A percentile compares a stretch with the other conserved stretches of the same genome.
Conservation (phyloP, 768 basidiomycete genomes). For the Suillus hirtellus region DNA sequence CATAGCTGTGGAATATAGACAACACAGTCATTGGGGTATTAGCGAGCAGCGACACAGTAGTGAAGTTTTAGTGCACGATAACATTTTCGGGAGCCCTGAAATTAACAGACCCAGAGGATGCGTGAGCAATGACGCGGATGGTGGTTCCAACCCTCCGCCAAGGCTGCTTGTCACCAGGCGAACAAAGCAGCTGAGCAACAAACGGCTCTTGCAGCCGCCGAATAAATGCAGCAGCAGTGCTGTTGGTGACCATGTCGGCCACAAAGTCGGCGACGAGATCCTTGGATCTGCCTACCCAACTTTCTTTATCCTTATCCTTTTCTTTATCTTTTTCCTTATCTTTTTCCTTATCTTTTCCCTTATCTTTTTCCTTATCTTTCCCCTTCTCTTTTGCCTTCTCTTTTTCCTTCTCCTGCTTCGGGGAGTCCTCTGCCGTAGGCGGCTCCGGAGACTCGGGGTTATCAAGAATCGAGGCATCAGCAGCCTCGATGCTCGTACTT, state of each 20-base stretch:
- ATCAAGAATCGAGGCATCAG: background rate
- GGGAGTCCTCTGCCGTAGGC: background rate
- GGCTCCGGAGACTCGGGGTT: background rate
- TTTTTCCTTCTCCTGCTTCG: background rate
- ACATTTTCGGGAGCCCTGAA: background rate
- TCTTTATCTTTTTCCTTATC: background rate
- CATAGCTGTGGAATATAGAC: background rate
- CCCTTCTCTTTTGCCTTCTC: background rate
- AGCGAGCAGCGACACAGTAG: background rate
- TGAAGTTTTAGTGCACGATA: background rate
- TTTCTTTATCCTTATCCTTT: background rate
- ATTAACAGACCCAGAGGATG: conserved; percentile 4
- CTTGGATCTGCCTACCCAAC: conserved; percentile 5
- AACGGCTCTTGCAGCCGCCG: conserved; percentile 11
- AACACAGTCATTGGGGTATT: background rate
- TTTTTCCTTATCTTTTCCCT: background rate
- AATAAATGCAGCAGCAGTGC: conserved; percentile 3
- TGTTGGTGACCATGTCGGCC: background rate
- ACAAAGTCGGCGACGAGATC: background rate
- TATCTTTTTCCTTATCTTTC: background rate
- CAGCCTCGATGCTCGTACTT: background rate
- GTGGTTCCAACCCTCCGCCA: conserved; percentile 5
- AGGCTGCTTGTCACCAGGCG: background rate
- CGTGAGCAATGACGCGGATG: background rate
- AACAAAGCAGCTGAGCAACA: conserved; percentile 8